Conservation (phyloP, 2,329 filamentous ascomycete genomes). For the Microthyrium microscopicum region DNA sequence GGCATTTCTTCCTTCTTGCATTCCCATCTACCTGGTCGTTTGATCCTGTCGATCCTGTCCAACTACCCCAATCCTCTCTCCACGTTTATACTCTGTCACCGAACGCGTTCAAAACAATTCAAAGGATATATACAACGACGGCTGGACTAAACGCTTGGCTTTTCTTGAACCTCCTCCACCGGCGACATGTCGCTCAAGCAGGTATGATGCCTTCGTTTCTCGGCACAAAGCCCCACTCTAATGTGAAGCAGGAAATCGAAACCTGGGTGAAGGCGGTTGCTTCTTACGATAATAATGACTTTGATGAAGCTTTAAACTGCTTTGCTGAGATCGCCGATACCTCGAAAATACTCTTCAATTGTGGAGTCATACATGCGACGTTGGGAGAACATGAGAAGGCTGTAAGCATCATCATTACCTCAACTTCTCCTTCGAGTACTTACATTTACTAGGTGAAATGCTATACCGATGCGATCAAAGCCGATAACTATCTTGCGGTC, state of each 20-base stretch:
- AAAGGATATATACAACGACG: no score
- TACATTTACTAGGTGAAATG: constrained; percentile 55
- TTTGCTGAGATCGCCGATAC: constrained; percentile 86
- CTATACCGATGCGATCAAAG: constrained; percentile 76
- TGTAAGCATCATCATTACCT: constrained; percentile 43
- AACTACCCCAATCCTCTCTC: no score
- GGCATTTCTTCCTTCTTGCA: no score
- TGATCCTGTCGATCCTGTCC: no score
- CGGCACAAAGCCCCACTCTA: no score
- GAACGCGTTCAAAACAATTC: no score
- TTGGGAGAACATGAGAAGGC: constrained; percentile 91
- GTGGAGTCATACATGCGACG: constrained; percentile 92
- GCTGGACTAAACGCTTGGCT: no score
- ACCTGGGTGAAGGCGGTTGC: constrained; percentile 87
- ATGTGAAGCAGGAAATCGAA: constrained; percentile 88
- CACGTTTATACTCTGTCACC: no score
- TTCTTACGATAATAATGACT: constrained; percentile 94
- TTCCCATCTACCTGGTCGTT: no score
- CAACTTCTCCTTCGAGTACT: no score
- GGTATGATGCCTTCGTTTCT: constrained; percentile 1
- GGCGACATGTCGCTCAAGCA: constrained; percentile 8
- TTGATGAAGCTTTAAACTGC: constrained; percentile 68
- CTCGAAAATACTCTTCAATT: constrained; percentile 97
- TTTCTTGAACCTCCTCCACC: no score
- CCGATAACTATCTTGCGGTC: constrained; percentile 91